Base-by-base conservation (phyloP, 1,139 yeast genomes). In the Debaryomyces psychrophilus region DNA sequence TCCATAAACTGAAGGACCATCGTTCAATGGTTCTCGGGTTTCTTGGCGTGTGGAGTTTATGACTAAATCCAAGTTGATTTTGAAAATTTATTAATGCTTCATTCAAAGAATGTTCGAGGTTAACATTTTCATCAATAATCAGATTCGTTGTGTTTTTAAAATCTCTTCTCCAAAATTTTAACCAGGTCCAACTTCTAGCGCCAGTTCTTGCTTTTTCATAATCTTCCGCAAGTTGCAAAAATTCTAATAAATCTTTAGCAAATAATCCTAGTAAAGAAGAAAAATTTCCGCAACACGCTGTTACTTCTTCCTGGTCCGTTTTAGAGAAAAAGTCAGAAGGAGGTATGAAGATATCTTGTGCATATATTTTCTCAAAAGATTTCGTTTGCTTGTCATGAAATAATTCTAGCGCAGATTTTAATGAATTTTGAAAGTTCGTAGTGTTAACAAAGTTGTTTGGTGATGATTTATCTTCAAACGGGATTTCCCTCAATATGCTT, bases 261-360 rank as follows among this genome's bases (percentile, higher is more conserved):
- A 82, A 83, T 47, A 85, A 82, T 2, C 81, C 79, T 35, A 89
- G 60, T 29, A 87, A 74, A 31, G 84, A 79, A 0, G 90, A 77
- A 59, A 87, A 88, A 58, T 88, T 87, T 2, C 93, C 95, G 68
- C 95, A 87, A 46, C 89, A 81, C 0, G 96, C 96, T 1, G 93
- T 87, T 4, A 87, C 86, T 53, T 86, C 93, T 61, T 88, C 95
- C 53, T 85, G 86, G 49, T 83, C 85, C 0, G 87, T 79, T 49
- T 77, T 75, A 41, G 74, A 71, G n/a, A 69, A 64, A 41, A 69
- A 58, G 41, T 64, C 59, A 36, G 70, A 73, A 0, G 73, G 57
- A 23, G 56, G 47, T 29, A 71, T 67, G 64, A 85, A 85, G 5
- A 81, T 67, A 2, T 77, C 79, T 54, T 84, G 89, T 6, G 71